A percentile compares a stretch with the other conserved stretches of the same genome.
These are phyloP conservation scores for Penicillium steckii DNA, from an alignment of 495 filamentous ascomycete species.

Conservation along the genomic window DNA sequence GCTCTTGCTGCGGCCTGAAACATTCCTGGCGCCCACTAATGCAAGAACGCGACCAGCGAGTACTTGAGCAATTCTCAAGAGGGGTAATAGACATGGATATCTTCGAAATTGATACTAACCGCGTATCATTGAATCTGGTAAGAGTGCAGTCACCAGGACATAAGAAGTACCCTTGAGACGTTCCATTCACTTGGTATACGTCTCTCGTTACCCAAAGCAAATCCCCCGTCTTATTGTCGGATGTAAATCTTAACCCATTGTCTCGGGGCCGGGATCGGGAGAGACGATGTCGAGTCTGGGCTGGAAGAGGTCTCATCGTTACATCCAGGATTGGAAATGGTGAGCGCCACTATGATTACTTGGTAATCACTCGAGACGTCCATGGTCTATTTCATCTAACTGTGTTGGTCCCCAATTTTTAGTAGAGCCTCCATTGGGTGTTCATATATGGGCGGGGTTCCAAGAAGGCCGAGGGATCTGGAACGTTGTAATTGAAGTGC, in stretches of 20 bases:
- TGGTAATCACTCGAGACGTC: not conserved
- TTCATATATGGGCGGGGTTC: not conserved
- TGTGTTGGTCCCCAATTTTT: not conserved
- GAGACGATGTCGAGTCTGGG: not conserved
- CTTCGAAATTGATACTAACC: constrained; percentile 1
- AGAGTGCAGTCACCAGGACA: not conserved
- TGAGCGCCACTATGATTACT: constrained; percentile 2
- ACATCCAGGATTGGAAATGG: constrained; percentile 6
- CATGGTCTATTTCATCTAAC: not conserved
- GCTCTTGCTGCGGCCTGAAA: constrained; percentile 15
- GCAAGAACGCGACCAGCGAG: constrained; percentile 10
- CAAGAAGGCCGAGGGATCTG: not conserved
- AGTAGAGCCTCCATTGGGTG: not conserved
- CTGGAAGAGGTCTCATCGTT: not conserved
- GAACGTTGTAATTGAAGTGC: not conserved
- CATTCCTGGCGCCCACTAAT: constrained; percentile 15
- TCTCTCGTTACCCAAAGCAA: not conserved
- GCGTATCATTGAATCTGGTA: not conserved
- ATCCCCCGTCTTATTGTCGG: constrained; percentile 10
- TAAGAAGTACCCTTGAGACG: not conserved
- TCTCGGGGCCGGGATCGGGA: not conserved
- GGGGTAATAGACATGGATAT: not conserved
- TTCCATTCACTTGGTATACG: not conserved
- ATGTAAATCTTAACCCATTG: constrained; percentile 17
- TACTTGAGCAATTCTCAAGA: not conserved